Evolutionary conservation across 139 green algal genomes (phyloP).

Genomic region (Dunaliella sp.): DNA sequence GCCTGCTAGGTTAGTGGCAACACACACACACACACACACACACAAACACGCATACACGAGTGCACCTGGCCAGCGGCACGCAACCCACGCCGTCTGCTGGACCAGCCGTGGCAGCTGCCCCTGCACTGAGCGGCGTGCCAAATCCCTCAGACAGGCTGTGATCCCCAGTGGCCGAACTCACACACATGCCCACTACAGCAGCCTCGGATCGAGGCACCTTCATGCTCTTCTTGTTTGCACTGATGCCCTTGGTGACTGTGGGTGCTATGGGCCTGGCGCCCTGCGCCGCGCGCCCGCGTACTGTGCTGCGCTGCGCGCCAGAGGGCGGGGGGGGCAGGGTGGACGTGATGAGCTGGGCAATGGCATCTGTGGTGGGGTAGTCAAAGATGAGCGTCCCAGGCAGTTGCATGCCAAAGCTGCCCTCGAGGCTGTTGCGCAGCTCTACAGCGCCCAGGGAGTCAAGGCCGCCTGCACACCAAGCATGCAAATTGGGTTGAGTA

Average conservation of each 20-base stretch:
- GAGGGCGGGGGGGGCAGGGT: neutral
- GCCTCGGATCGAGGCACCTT: neutral
- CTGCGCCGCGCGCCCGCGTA: neutral
- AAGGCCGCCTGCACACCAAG: constrained; percentile 49
- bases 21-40: too few relatives aligned
- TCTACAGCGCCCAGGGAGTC: constrained; percentile 84
- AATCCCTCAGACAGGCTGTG: neutral
- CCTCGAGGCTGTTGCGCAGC: constrained; percentile 74
- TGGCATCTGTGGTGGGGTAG: constrained; percentile 60
- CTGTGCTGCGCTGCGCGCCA: neutral
- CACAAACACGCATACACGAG: too few relatives aligned
- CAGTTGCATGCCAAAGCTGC: constrained; percentile 31
- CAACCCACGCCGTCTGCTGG: neutral
- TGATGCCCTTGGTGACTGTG: neutral
- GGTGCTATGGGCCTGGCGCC: neutral
- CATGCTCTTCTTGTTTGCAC: neutral
- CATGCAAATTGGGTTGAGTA: neutral
- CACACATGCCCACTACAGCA: neutral
- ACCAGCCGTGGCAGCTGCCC: neutral
- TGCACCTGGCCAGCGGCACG: neutral
- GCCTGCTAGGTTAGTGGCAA: too few relatives aligned
- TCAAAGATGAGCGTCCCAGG: constrained; percentile 70
- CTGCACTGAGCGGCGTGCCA: neutral
- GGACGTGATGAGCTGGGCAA: constrained; percentile 13
- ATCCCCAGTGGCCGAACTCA: neutral